Evolutionary conservation across 305 asterid genomes (phyloP).

Genomic region (Fraxinus greggii): DNA sequence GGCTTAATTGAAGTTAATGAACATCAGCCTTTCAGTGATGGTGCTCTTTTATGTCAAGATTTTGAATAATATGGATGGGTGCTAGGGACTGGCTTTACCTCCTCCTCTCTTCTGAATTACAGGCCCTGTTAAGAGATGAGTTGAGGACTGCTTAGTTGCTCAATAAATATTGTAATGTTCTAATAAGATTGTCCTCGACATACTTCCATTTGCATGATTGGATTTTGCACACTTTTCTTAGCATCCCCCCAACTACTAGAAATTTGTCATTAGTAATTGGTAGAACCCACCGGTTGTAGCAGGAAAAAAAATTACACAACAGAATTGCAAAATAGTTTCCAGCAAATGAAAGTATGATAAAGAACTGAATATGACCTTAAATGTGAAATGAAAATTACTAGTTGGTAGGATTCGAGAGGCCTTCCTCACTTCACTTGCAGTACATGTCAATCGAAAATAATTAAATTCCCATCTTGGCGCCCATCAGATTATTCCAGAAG

Average conservation of each 20-base stretch:
- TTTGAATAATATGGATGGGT: not conserved
- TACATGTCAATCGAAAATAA: not conserved
- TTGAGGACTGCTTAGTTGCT: conserved; percentile 7
- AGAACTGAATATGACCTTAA: not conserved
- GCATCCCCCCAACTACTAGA: not conserved
- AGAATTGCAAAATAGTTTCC: not conserved
- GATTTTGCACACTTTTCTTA: not conserved
- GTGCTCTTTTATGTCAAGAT: not conserved
- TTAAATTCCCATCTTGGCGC: not conserved
- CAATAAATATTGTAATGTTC: not conserved
- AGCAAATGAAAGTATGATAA: not conserved
- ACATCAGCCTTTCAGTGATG: not conserved
- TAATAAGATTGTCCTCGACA: conserved; percentile 4
- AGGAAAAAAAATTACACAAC: not conserved
- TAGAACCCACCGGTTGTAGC: not conserved
- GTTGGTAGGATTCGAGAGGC: not conserved
- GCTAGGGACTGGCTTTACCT: conserved; percentile 2
- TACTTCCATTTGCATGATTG: not conserved
- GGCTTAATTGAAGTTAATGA: not conserved
- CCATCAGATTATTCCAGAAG: not conserved
- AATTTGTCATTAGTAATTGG: not conserved
- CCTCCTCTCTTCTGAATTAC: conserved; percentile 1
- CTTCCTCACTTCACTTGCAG: not conserved
- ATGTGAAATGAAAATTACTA: not conserved
- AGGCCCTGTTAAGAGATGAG: not conserved